These are phyloP conservation scores for Ceratopteris richardii DNA, from an alignment of 75 land plant species.

Conservation along the genomic window DNA sequence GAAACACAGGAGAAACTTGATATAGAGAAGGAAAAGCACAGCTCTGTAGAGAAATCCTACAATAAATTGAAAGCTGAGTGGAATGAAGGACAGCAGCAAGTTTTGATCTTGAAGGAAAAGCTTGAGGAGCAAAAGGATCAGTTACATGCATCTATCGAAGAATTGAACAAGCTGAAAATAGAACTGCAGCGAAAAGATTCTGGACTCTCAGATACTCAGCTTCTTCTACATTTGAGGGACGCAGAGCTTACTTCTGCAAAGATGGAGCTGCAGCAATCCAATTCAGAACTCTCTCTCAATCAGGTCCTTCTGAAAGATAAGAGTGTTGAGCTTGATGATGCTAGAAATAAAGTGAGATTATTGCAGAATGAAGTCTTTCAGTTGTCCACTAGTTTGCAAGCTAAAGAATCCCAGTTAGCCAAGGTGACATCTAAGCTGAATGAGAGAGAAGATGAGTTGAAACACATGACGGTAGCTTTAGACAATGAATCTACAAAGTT, in stretches of 20 bases:
- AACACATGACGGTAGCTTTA: constrained; percentile 32
- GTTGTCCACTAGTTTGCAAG: constrained; percentile 36
- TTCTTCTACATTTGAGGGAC: constrained; percentile 56
- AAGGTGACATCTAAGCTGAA: constrained; percentile 36
- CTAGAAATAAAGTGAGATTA: constrained; percentile 35
- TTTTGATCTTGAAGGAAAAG: constrained; percentile 29
- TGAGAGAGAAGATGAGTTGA: constrained; percentile 51
- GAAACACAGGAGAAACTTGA: constrained; percentile 47
- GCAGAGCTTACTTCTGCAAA: constrained; percentile 59
- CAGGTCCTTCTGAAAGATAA: constrained; percentile 45
- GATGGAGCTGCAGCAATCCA: constrained; percentile 66
- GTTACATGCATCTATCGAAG: constrained; percentile 29
- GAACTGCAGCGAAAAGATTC: constrained; percentile 46
- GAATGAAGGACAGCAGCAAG: constrained; percentile 27
- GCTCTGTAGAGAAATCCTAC: constrained; percentile 25
- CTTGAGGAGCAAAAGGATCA: constrained; percentile 39
- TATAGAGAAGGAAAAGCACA: constrained; percentile 44
- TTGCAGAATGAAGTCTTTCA: constrained; percentile 44
- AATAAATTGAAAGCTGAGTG: constrained; percentile 51
- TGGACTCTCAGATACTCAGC: constrained; percentile 29
- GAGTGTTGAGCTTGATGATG: constrained; percentile 41
- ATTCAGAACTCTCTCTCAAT: constrained; percentile 45
- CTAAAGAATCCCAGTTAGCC: constrained; percentile 58
- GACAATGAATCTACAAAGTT: constrained; percentile 35
- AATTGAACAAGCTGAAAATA: constrained; percentile 31